Evolutionary conservation across 768 basidiomycete genomes (phyloP).

Genomic region (Chalciporus chontae): DNA sequence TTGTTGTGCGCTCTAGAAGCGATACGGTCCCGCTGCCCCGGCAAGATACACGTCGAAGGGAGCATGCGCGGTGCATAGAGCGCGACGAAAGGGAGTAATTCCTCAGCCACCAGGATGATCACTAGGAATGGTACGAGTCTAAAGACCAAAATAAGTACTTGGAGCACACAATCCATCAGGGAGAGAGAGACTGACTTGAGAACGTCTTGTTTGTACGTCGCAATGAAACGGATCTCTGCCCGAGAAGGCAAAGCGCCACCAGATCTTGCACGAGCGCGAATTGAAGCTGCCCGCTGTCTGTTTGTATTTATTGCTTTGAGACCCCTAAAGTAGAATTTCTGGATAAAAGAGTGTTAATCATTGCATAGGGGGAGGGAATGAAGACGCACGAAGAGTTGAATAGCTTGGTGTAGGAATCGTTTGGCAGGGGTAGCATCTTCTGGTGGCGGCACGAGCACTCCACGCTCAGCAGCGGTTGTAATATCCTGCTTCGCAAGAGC

Average conservation of each 20-base stretch:
- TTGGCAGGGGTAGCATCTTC: slow-evolving; percentile 54
- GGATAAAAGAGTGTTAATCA: background rate
- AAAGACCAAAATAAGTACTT: slow-evolving; percentile 5
- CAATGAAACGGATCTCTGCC: slow-evolving; percentile 66
- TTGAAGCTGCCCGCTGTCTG: slow-evolving; percentile 48
- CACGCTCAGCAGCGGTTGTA: slow-evolving; percentile 60
- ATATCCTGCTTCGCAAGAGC: slow-evolving; percentile 61
- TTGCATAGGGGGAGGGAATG: background rate
- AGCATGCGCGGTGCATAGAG: slow-evolving; percentile 82
- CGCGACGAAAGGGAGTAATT: slow-evolving; percentile 78
- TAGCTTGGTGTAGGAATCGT: slow-evolving; percentile 45
- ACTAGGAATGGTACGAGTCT: slow-evolving; percentile 76
- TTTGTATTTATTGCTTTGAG: slow-evolving; percentile 69
- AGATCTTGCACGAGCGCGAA: slow-evolving; percentile 50
- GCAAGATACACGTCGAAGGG: slow-evolving; percentile 83
- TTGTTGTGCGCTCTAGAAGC: slow-evolving; percentile 45
- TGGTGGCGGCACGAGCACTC: slow-evolving; percentile 66
- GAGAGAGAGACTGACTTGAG: slow-evolving; percentile 51
- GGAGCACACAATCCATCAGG: background rate
- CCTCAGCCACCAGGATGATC: slow-evolving; percentile 72
- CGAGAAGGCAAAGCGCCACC: slow-evolving; percentile 66
- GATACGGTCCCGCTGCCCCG: slow-evolving; percentile 72
- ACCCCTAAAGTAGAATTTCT: slow-evolving; percentile 86
- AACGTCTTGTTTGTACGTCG: slow-evolving; percentile 61
- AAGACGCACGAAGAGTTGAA: slow-evolving; percentile 43